Evolutionary conservation across 2,329 filamentous ascomycete genomes (phyloP).

Genomic region (Aureobasidium zeae): DNA sequence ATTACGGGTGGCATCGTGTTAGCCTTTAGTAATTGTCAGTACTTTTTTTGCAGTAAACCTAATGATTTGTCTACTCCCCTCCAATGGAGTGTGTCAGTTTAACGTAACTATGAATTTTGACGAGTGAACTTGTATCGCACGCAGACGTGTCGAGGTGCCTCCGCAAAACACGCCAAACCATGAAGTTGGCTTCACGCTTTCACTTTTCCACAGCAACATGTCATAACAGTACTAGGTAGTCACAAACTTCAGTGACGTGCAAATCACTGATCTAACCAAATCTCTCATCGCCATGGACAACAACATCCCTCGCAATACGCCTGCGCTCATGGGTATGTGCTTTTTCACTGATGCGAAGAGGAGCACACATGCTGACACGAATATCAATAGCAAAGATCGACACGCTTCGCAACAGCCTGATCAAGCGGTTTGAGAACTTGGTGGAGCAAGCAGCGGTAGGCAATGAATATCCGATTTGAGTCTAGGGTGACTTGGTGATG

Average conservation of each 20-base stretch:
- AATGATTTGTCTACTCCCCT: no score
- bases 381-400: slow-evolving; percentile 24
- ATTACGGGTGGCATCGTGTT: not conserved
- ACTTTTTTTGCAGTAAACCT: slow-evolving; percentile 3
- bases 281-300: slow-evolving; percentile 30
- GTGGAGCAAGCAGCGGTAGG: slow-evolving; percentile 44
- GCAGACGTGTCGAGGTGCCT: no score
- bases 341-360: no score
- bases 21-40: slow-evolving; percentile 4
- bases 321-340: slow-evolving; percentile 30
- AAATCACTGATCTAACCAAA: not conserved
- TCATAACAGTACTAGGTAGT: not conserved
- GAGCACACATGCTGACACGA: no score
- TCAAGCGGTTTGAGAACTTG: slow-evolving; percentile 48
- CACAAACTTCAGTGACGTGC: slow-evolving; percentile 1
- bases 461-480: no score
- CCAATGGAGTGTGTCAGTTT: no score
- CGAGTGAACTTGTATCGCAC: no score
- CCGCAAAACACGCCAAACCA: no score
- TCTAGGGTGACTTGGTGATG: no score
- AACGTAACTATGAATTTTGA: no score
- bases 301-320: slow-evolving; percentile 34
- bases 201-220: not conserved
- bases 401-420: slow-evolving; percentile 31
- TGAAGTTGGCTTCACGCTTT: not conserved